A percentile compares a stretch with the other conserved stretches of the same genome.
These are phyloP conservation scores for Ballota nigra DNA, from an alignment of 257 asterid genomes.

Conservation along the genomic window DNA sequence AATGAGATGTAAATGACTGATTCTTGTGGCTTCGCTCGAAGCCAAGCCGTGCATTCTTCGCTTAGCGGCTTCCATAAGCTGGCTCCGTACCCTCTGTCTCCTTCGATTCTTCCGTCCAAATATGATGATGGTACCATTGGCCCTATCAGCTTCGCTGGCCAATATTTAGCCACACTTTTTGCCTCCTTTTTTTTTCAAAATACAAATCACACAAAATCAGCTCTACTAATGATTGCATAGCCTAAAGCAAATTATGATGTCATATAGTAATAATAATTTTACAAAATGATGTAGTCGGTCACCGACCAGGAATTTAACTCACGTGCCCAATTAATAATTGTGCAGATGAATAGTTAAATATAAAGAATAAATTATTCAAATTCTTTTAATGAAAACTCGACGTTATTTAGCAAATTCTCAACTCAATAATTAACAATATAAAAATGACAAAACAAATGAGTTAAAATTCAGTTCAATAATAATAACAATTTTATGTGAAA, in stretches of 20 bases:
- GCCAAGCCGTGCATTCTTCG: conserved; percentile 54
- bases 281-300: neutral
- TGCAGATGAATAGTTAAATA: too few species aligned
- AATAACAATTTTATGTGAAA: too few species aligned
- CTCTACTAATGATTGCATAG: neutral
- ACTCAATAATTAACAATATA: too few species aligned
- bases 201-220: neutral
- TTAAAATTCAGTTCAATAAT: too few species aligned
- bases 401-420: too few species aligned
- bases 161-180: conserved; percentile 33
- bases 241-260: neutral
- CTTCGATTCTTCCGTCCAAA: conserved; percentile 58
- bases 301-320: neutral
- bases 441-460: too few species aligned
- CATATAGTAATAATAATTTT: too few species aligned
- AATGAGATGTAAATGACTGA: conserved; percentile 65
- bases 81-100: conserved; percentile 65
- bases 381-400: too few species aligned
- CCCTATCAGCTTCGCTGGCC: conserved; percentile 62
- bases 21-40: conserved; percentile 35
- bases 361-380: too few species aligned
- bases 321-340: neutral
- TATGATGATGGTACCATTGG: conserved; percentile 74
- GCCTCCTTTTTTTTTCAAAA: conserved; percentile 34
- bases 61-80: conserved; percentile 72